phyloP scores from a whole-genome alignment of 2,329 filamentous ascomycete species.

The Phaeomoniella chlamydospora region DNA sequence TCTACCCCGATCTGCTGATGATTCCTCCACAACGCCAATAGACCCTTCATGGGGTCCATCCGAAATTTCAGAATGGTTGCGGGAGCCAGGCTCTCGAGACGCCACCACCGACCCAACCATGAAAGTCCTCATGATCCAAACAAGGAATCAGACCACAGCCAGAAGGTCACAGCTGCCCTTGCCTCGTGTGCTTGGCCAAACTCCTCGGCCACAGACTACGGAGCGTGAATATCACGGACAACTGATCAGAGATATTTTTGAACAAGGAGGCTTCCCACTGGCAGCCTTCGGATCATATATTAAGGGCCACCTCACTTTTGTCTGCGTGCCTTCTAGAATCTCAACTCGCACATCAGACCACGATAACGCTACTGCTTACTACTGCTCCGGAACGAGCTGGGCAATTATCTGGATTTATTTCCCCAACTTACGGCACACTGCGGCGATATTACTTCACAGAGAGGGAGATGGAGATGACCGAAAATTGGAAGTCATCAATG shows the following conservation, averaged over 20 bases:
- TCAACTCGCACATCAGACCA: slow-evolving; percentile 1
- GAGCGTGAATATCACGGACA: slow-evolving; percentile 4
- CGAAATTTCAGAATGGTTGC: slow-evolving; percentile 5
- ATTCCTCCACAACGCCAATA: slow-evolving; percentile 1
- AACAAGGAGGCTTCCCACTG: slow-evolving; percentile 4
- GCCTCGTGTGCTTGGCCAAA: slow-evolving; percentile 1
- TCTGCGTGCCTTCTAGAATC: slow-evolving; percentile 4
- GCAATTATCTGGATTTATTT: slow-evolving; percentile 7
- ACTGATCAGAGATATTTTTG: slow-evolving; percentile 7
- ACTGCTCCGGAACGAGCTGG: slow-evolving; percentile 8
- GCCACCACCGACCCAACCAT: slow-evolving; percentile 3
- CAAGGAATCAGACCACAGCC: slow-evolving; percentile 7
- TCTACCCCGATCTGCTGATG: slow-evolving; percentile 3
- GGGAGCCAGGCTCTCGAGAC: not conserved
- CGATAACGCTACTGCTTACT: slow-evolving; percentile 5
- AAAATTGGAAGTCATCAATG: slow-evolving; percentile 6
- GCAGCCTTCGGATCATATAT: slow-evolving; percentile 9
- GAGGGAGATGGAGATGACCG: slow-evolving; percentile 8
- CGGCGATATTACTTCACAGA: slow-evolving; percentile 8
- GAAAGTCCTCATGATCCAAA: slow-evolving; percentile 8
- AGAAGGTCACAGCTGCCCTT: slow-evolving; percentile 3
- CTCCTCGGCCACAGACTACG: slow-evolving; percentile 2
- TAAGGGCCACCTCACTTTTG: slow-evolving; percentile 7
- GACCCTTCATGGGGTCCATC: not conserved
- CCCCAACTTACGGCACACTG: slow-evolving; percentile 5